Base-by-base conservation (phyloP, 139 green algal species). In the Zygnema circumcarinatum region DNA sequence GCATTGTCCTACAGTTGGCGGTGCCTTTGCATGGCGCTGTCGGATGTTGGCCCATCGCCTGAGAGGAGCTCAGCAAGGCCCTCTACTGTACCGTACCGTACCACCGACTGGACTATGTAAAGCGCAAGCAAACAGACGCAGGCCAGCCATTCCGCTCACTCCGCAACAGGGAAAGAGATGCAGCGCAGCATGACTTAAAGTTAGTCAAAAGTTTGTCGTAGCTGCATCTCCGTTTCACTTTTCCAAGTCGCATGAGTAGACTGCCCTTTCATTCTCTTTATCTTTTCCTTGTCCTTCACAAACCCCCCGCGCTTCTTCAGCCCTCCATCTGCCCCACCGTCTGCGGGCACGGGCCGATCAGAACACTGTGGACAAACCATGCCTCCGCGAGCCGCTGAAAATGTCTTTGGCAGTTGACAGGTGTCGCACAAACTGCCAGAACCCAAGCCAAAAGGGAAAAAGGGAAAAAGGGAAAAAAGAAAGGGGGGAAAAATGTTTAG, bases 221-320 rank as follows among this genome's bases (percentile, higher is more conserved):
- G 85, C 38, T 93, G 89, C 95, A 98, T 98, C 86, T 98, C 96
- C 54, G 94, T 95, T 87, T 98, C 96, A 3, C 74, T 94, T 92
- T 98, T 98, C 96, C 96, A 98, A 1, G 81, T 47, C 25, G 67
- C 84, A 75, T 95, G 84, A 0, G 89, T 90, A 38, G 88, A 95
- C 91, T 98, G 96, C 2, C 96, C 96, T 73, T 90, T 91, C 16
- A 75, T 74, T 2, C 96, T 92, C 87, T 98, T 98, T 0, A 84
- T 25, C 89, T 97, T 97, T 92, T 98, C 96, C 88, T 95, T 98
- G 67, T 98, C 96, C 62, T 97, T 97, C 25, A 91, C 83, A 7
- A 62, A 80, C 52, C 69, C 29, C 3, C 42, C 31, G 25, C 41
- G 83, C 21, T 32, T 74, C 62, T 87, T 69, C 36, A 20, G 20